A percentile compares a stretch with the other conserved stretches of the same genome.
Evolutionary conservation across 2,329 filamentous ascomycete species (phyloP).

Genomic region (Ascochyta viciae-villosae): DNA sequence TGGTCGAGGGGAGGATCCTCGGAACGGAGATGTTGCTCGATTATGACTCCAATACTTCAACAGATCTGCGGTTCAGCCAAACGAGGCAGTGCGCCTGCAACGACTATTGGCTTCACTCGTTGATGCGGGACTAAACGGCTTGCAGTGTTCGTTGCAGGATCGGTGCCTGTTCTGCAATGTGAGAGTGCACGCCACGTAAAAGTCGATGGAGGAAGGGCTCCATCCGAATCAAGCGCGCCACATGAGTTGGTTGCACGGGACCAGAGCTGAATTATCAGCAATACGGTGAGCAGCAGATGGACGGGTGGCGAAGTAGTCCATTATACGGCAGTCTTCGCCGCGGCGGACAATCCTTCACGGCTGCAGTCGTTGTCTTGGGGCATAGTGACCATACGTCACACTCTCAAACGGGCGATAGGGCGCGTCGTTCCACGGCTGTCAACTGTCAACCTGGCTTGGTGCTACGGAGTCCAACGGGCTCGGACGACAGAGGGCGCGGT

Average conservation of each 20-base stretch:
- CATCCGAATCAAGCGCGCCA: neutral
- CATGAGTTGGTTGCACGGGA: conserved; percentile 4
- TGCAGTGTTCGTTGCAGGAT: neutral
- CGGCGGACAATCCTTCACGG: neutral
- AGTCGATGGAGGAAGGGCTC: neutral
- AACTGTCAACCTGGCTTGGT: conserved; percentile 31
- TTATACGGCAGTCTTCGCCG: neutral
- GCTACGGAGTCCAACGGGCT: neutral
- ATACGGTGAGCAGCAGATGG: neutral
- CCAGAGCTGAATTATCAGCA: neutral
- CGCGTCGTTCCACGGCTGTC: conserved; percentile 23
- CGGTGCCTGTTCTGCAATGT: neutral
- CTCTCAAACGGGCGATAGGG: neutral
- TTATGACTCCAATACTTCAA: neutral
- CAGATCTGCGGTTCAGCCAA: neutral
- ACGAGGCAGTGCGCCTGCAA: neutral
- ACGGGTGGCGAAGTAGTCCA: neutral
- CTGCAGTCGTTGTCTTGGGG: neutral
- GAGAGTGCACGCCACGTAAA: neutral
- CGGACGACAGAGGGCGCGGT: conserved; percentile 3
- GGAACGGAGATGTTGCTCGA: neutral
- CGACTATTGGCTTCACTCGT: neutral
- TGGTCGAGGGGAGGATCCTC: neutral
- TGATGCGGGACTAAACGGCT: neutral
- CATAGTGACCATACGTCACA: neutral